Evolutionary conservation across 306 rosid species (phyloP).

Genomic region (Gastrolobium villosum): DNA sequence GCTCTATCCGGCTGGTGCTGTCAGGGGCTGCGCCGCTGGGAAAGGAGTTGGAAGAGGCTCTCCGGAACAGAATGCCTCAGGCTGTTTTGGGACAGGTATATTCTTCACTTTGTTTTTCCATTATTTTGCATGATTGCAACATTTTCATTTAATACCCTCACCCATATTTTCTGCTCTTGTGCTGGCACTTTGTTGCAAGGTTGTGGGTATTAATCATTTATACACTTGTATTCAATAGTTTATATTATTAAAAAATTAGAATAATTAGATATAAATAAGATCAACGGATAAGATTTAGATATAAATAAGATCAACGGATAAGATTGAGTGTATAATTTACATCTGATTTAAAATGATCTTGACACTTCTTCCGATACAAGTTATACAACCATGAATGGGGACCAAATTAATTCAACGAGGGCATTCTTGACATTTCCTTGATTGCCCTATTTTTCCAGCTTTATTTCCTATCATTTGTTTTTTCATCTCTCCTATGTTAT

Average conservation of each 20-base stretch:
- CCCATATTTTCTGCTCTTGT: neutral
- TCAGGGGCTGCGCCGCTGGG: conserved; percentile 96
- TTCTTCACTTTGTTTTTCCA: neutral
- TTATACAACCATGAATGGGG: too few relatives aligned
- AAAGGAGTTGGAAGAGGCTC: conserved; percentile 84
- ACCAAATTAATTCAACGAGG: neutral
- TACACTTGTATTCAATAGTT: too few relatives aligned
- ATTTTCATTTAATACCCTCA: neutral
- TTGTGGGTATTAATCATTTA: too few relatives aligned
- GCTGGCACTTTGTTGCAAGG: neutral
- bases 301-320: too few relatives aligned
- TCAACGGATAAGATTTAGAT: too few relatives aligned
- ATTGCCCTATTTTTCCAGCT: too few relatives aligned
- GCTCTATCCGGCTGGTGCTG: conserved; percentile 70
- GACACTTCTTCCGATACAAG: neutral
- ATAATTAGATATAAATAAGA: too few relatives aligned
- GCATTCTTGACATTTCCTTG: neutral
- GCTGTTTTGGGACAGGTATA: conserved; percentile 87
- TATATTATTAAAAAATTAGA: too few relatives aligned
- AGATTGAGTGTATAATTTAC: too few relatives aligned
- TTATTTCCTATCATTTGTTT: too few relatives aligned
- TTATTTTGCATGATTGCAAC: neutral
- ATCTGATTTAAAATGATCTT: too few relatives aligned
- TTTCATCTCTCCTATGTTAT: too few relatives aligned
- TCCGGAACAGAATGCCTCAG: conserved; percentile 66